phyloP scores from a whole-genome alignment of 306 rosid species.

The Citrullus amarus region DNA sequence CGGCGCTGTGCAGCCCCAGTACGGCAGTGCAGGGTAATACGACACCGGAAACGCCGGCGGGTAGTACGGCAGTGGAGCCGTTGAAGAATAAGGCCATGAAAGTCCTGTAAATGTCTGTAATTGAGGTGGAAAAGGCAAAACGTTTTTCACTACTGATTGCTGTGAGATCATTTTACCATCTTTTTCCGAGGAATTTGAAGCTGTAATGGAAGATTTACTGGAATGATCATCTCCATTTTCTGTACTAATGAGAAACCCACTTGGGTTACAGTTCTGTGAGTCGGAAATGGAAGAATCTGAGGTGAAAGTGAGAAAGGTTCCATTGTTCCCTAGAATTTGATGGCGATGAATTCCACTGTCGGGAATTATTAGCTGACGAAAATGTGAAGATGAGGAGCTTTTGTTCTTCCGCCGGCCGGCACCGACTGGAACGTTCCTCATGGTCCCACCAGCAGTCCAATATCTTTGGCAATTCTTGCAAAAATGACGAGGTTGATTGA shows the following conservation, averaged over 20 bases:
- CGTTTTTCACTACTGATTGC: constrained; percentile 23
- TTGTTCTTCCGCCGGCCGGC: constrained; percentile 93
- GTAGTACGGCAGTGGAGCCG: constrained; percentile 39
- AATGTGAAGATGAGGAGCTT: constrained; percentile 28
- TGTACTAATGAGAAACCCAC: constrained; percentile 14
- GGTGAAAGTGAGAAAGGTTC: constrained; percentile 49
- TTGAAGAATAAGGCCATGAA: constrained; percentile 33
- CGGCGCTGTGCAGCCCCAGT: constrained; percentile 46
- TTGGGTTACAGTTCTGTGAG: constrained; percentile 15
- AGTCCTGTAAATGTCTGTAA: constrained; percentile 33
- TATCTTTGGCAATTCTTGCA: constrained; percentile 89
- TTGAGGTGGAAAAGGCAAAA: constrained; percentile 39
- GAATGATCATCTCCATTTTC: constrained; percentile 32
- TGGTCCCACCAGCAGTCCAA: constrained; percentile 90
- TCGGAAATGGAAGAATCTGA: constrained; percentile 30
- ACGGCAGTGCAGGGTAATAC: constrained; percentile 39
- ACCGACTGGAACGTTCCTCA: constrained; percentile 71
- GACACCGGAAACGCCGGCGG: constrained; percentile 45
- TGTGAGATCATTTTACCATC: constrained; percentile 21
- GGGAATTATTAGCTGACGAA: constrained; percentile 31
- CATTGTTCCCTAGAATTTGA: constrained; percentile 29
- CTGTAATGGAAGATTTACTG: constrained; percentile 38
- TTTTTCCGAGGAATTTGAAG: constrained; percentile 37
- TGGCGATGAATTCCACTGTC: constrained; percentile 31
- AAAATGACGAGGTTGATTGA: constrained; percentile 83